These are phyloP conservation scores for Pseudonitzschia multiseries DNA, from an alignment of 108 stramenopile species.

Conservation along the genomic window DNA sequence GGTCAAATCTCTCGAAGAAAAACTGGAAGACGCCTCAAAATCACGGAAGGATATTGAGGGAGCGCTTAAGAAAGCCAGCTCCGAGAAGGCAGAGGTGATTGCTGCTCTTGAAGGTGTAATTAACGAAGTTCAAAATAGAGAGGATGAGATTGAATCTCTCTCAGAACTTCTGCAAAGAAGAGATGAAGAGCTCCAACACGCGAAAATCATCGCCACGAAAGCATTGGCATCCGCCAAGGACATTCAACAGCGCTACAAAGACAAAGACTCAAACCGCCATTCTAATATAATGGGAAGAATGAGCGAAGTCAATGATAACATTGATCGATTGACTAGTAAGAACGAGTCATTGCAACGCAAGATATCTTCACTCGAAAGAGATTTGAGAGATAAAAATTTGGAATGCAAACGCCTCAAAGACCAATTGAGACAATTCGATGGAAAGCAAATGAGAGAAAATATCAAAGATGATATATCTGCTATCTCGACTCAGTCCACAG, in stretches of 20 bases:
- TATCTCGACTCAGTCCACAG: conserved; percentile 15
- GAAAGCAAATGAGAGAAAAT: conserved; percentile 20
- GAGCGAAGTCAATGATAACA: conserved; percentile 37
- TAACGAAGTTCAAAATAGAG: conserved; percentile 52
- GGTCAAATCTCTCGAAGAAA: conserved; percentile 22
- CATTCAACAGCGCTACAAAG: conserved; percentile 46
- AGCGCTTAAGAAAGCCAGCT: conserved; percentile 30
- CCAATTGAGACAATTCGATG: conserved; percentile 38
- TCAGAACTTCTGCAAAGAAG: conserved; percentile 41
- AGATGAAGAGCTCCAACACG: conserved; percentile 61
- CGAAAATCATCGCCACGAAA: conserved; percentile 60
- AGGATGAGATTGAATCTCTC: conserved; percentile 55
- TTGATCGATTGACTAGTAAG: conserved; percentile 38
- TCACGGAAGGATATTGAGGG: conserved; percentile 32
- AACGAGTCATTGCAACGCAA: conserved; percentile 45
- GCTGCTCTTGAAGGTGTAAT: conserved; percentile 57
- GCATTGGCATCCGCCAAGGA: conserved; percentile 57
- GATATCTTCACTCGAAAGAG: conserved; percentile 39
- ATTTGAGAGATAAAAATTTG: conserved; percentile 38
- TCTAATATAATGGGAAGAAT: conserved; percentile 32
- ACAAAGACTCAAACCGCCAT: conserved; percentile 25
- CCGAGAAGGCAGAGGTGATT: conserved; percentile 48
- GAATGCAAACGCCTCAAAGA: conserved; percentile 45
- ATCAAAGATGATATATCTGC: conserved; percentile 20
- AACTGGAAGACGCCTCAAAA: conserved; percentile 27